Evolutionary conservation across 2,329 filamentous ascomycete genomes (phyloP).

Genomic region (Albifimbria verrucaria): DNA sequence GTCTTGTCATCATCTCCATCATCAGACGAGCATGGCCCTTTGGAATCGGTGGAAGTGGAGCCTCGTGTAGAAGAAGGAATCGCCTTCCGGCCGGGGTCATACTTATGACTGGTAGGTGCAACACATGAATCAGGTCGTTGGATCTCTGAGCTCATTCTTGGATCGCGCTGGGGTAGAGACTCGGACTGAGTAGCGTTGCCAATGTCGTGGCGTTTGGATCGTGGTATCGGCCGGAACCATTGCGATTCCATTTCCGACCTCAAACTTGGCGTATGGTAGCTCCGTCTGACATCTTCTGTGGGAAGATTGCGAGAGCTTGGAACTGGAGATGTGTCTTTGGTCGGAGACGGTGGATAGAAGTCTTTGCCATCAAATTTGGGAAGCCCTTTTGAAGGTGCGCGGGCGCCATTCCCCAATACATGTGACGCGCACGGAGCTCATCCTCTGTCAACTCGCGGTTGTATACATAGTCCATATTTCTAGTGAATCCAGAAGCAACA

Average conservation of each 20-base stretch:
- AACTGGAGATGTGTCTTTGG: conserved; percentile 29
- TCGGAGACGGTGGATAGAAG: conserved; percentile 57
- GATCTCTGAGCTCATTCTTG: conserved; percentile 14
- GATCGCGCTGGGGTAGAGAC: conserved; percentile 19
- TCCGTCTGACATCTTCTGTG: background rate
- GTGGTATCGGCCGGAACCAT: conserved; percentile 8
- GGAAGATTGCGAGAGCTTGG: too few species aligned
- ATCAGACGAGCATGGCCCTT: conserved; percentile 23
- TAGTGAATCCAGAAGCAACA: conserved; percentile 36
- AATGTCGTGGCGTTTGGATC: conserved; percentile 15
- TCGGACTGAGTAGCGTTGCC: conserved; percentile 32
- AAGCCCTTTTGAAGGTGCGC: conserved; percentile 46
- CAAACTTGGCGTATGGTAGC: background rate
- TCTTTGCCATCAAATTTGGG: conserved; percentile 65
- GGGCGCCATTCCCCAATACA: conserved; percentile 59
- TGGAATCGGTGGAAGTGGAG: conserved; percentile 6
- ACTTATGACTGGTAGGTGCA: conserved; percentile 19
- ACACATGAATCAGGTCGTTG: conserved; percentile 19
- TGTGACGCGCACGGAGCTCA: conserved; percentile 54
- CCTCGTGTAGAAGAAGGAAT: conserved; percentile 4
- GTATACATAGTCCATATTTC: conserved; percentile 50
- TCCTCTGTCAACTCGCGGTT: conserved; percentile 54
- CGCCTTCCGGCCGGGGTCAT: conserved; percentile 24
- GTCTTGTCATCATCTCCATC: conserved; percentile 30
- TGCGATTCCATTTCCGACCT: conserved; percentile 12